Conservation (phyloP, 176 grass and related monocot genomes). For the Hyparrhenia diplandra region DNA sequence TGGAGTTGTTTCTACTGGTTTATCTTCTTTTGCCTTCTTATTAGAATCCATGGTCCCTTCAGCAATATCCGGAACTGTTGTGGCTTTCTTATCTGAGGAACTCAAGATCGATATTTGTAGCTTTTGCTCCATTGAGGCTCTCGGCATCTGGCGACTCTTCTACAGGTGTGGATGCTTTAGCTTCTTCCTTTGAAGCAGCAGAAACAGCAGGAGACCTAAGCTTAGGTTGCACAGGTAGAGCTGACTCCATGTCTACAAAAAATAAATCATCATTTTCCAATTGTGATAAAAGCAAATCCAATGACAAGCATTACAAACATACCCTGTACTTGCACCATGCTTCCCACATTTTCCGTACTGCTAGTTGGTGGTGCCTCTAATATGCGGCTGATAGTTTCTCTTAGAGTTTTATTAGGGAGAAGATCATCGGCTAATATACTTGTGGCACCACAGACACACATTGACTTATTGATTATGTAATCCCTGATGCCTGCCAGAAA, state of each 20-base stretch:
- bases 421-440: slow-evolving; percentile 94
- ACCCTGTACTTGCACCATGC: slow-evolving; percentile 81
- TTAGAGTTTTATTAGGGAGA: slow-evolving; percentile 90
- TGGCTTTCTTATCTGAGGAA: slow-evolving; percentile 53
- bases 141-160: slow-evolving; percentile 63
- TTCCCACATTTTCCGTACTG: slow-evolving; percentile 83
- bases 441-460: slow-evolving; percentile 87
- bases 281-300: background rate
- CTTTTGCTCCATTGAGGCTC: slow-evolving; percentile 45
- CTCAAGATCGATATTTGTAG: slow-evolving; percentile 37
- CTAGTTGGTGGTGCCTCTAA: slow-evolving; percentile 83
- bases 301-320: slow-evolving; percentile 21
- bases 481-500: slow-evolving; percentile 76
- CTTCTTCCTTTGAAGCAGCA: slow-evolving; percentile 80
- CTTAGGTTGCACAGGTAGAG: slow-evolving; percentile 62
- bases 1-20: slow-evolving; percentile 46
- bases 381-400: slow-evolving; percentile 88
- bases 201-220: slow-evolving; percentile 67
- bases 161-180: slow-evolving; percentile 42
- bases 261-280: slow-evolving; percentile 18
- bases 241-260: slow-evolving; percentile 76
- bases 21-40: slow-evolving; percentile 50
- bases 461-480: slow-evolving; percentile 73
- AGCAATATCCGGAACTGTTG: slow-evolving; percentile 36
- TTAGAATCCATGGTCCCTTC: slow-evolving; percentile 55